Conservation (phyloP, 192 early-diverging fungal species). For the Backusella circina region DNA sequence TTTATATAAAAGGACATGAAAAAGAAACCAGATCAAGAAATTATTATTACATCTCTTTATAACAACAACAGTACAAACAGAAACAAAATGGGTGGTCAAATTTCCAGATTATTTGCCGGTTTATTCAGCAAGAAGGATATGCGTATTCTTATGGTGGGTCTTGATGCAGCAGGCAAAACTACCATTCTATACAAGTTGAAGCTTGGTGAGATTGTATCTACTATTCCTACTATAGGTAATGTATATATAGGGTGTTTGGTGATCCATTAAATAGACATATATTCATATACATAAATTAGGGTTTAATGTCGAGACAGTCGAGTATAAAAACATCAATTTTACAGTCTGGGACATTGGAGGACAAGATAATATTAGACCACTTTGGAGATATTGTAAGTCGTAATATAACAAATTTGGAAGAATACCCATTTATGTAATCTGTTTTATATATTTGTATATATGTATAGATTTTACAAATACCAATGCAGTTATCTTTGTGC, state of each 20-base stretch:
- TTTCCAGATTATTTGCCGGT: conserved; percentile 70
- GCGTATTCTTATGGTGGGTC: conserved; percentile 93
- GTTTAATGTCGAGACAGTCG: conserved; percentile 97
- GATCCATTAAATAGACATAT: background rate
- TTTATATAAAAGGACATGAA: background rate
- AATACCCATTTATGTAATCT: background rate
- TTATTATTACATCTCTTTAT: background rate
- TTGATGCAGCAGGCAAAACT: conserved; percentile 94
- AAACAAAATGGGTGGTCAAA: background rate
- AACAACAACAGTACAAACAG: background rate
- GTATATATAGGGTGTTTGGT: background rate
- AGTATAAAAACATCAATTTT: conserved; percentile 97
- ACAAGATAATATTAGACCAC: conserved; percentile 95
- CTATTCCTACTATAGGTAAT: conserved; percentile 95
- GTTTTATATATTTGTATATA: background rate
- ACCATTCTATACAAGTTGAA: conserved; percentile 99
- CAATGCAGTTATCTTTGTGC: conserved; percentile 94
- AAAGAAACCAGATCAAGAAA: background rate
- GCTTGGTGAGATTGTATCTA: conserved; percentile 97
- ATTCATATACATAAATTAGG: conserved; percentile 40
- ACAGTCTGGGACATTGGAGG: conserved; percentile 99
- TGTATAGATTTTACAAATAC: conserved; percentile 91
- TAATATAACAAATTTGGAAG: too few relatives aligned
- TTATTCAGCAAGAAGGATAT: conserved; percentile 91
- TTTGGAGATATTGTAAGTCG: conserved; percentile 93